phyloP scores from a whole-genome alignment of 2,329 filamentous ascomycete species.

The Arthroderma sp. region DNA sequence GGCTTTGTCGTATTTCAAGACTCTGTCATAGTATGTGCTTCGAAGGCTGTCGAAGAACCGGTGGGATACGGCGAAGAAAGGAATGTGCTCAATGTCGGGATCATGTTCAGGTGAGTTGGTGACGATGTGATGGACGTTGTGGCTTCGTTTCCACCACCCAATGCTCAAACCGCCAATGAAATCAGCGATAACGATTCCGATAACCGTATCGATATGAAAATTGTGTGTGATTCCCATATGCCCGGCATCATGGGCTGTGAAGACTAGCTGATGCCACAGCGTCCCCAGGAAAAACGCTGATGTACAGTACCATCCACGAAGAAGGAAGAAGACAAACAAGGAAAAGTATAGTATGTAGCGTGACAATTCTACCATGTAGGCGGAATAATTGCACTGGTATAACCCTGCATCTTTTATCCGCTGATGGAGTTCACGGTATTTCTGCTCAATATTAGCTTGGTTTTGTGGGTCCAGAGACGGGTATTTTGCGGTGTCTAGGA shows the following conservation, averaged over 20 bases:
- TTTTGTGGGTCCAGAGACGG: constrained; percentile 60
- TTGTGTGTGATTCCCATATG: constrained; percentile 96
- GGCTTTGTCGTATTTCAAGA: constrained; percentile 65
- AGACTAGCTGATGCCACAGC: constrained; percentile 91
- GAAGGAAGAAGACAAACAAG: constrained; percentile 48
- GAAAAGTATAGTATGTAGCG: constrained; percentile 59
- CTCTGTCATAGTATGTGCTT: constrained; percentile 70
- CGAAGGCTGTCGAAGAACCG: constrained; percentile 59
- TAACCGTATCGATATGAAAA: constrained; percentile 67
- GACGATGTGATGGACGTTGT: constrained; percentile 94
- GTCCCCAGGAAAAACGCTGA: constrained; percentile 65
- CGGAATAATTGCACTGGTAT: constrained; percentile 70
- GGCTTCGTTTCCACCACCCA: constrained; percentile 94
- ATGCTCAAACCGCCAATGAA: constrained; percentile 79
- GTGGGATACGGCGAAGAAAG: constrained; percentile 77
- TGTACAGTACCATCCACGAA: constrained; percentile 50
- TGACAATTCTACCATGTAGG: constrained; percentile 60
- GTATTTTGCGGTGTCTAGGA: constrained; percentile 65
- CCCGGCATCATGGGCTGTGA: constrained; percentile 85
- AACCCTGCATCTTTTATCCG: constrained; percentile 61
- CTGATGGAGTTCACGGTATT: constrained; percentile 67
- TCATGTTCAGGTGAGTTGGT: constrained; percentile 94
- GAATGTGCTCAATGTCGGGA: constrained; percentile 85
- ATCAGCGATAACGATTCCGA: constrained; percentile 83
- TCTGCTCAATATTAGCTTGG: constrained; percentile 62